Evolutionary conservation across 352 stramenopile species (phyloP).

Genomic region (Pilasporangium apinafurcum): DNA sequence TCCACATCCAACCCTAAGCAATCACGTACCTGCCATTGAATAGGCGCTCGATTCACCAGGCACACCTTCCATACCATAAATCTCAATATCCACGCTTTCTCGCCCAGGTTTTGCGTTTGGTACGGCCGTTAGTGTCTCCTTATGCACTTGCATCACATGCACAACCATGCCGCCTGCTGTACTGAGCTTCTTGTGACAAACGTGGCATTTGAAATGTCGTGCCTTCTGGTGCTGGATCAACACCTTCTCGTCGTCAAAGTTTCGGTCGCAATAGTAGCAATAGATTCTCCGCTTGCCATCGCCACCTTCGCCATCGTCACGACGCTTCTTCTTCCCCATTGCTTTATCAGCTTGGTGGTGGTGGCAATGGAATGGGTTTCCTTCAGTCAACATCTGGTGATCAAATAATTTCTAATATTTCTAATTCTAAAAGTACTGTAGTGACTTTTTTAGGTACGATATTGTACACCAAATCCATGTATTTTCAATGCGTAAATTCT

Average conservation of each 20-base stretch:
- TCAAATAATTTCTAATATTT: no score
- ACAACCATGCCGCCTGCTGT: slow-evolving; percentile 87
- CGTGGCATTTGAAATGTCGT: slow-evolving; percentile 89
- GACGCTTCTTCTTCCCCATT: slow-evolving; percentile 86
- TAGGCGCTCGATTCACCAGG: slow-evolving; percentile 29
- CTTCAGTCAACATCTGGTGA: no score
- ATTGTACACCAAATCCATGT: no score
- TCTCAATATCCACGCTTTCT: slow-evolving; percentile 77
- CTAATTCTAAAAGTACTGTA: no score
- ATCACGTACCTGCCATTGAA: no score
- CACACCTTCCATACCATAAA: slow-evolving; percentile 89
- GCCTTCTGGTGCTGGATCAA: slow-evolving; percentile 92
- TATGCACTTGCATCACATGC: slow-evolving; percentile 87
- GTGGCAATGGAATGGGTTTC: no score
- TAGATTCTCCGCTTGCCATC: slow-evolving; percentile 60
- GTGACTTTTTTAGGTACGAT: no score
- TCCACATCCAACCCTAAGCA: no score
- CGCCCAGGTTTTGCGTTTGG: slow-evolving; percentile 82
- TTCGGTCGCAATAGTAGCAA: slow-evolving; percentile 92
- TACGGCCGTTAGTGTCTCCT: slow-evolving; percentile 73
- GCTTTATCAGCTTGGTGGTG: no score
- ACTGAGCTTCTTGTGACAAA: slow-evolving; percentile 90
- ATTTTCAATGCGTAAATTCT: no score
- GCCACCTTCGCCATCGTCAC: slow-evolving; percentile 31
- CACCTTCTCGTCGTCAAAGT: slow-evolving; percentile 90